These are phyloP conservation scores for Knoxia roxburghii DNA, from an alignment of 257 asterid species.

Conservation along the genomic window DNA sequence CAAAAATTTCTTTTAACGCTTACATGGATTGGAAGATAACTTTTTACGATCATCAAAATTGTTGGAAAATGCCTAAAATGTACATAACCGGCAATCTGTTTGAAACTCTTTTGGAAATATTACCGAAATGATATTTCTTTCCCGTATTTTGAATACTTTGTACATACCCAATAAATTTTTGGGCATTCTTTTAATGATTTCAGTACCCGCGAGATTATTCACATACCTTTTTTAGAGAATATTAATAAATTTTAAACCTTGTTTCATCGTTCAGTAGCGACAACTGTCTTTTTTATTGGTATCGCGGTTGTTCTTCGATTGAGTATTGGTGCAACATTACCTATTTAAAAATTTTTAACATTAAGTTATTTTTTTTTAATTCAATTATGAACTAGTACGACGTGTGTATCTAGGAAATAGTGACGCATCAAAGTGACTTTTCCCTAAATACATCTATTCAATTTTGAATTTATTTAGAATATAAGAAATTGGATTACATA, in stretches of 20 bases:
- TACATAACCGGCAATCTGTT: too few species aligned
- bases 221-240: slow-evolving; percentile 10
- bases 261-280: slow-evolving; percentile 3
- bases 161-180: too few species aligned
- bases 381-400: neutral
- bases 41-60: too few species aligned
- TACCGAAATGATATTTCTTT: too few species aligned
- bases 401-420: neutral
- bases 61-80: too few species aligned
- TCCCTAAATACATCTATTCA: neutral
- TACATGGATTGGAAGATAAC: too few species aligned
- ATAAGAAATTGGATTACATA: slow-evolving; percentile 1
- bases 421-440: neutral
- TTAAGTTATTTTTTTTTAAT: neutral
- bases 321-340: slow-evolving; percentile 15
- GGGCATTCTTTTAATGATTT: slow-evolving; percentile 6
- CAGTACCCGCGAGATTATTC: slow-evolving; percentile 4
- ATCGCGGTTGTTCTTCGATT: slow-evolving; percentile 12
- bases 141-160: too few species aligned
- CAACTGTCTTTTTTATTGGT: slow-evolving; percentile 13
- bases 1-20: too few species aligned
- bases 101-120: neutral
- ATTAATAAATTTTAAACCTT: slow-evolving; percentile 6
- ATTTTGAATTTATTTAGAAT: neutral
- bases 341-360: neutral